These are phyloP conservation scores for Termitomyces sp. DNA, from an alignment of 768 basidiomycete genomes.

Conservation along the genomic window DNA sequence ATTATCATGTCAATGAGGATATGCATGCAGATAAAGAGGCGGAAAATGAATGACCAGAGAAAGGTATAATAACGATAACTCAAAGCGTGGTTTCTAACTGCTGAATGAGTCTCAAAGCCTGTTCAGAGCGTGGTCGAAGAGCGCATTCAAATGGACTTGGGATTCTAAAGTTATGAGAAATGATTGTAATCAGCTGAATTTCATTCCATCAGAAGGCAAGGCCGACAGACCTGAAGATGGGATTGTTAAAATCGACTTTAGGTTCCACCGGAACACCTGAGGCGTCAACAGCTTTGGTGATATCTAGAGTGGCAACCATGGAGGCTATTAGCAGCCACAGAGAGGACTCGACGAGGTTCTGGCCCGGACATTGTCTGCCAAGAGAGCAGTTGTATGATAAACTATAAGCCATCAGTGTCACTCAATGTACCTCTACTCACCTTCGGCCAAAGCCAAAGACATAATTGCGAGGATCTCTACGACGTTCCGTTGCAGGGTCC, in stretches of 20 bases:
- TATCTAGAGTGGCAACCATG: slow-evolving; percentile 54
- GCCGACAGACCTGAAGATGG: slow-evolving; percentile 51
- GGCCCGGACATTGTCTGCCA: slow-evolving; percentile 56
- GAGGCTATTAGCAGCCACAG: slow-evolving; percentile 52
- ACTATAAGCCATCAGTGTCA: neutral
- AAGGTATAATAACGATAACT: slow-evolving; percentile 3
- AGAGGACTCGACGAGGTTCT: slow-evolving; percentile 56
- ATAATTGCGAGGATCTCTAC: slow-evolving; percentile 25
- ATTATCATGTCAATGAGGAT: neutral
- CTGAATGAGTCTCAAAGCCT: slow-evolving; percentile 32
- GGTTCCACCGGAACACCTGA: slow-evolving; percentile 43
- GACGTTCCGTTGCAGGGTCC: slow-evolving; percentile 21
- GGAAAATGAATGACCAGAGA: neutral
- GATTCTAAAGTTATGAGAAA: slow-evolving; percentile 23
- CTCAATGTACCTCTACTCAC: slow-evolving; percentile 16
- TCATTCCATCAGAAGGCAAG: neutral
- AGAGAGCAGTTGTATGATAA: neutral
- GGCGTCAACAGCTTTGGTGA: slow-evolving; percentile 45
- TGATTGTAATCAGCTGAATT: neutral
- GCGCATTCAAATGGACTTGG: slow-evolving; percentile 43
- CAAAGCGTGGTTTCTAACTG: slow-evolving; percentile 19
- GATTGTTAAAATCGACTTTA: slow-evolving; percentile 47
- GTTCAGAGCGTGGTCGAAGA: slow-evolving; percentile 45
- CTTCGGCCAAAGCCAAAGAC: slow-evolving; percentile 38
- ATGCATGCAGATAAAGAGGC: neutral